phyloP scores from a whole-genome alignment of 31 red algal species.

The Asparagopsis taxiformis region DNA sequence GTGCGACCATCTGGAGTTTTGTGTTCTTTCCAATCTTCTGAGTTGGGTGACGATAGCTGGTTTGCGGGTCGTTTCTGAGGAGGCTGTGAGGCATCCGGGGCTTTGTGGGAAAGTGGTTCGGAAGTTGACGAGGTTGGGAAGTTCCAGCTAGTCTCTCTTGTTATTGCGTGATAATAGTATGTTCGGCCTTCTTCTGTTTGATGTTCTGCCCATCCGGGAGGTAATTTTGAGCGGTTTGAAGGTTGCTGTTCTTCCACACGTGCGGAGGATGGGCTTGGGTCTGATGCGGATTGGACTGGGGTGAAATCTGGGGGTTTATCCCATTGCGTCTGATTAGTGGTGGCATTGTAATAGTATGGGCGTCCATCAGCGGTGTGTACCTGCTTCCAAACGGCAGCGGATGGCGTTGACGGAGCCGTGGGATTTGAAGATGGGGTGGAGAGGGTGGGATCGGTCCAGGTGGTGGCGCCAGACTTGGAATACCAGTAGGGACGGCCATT shows the following conservation, averaged over 20 bases:
- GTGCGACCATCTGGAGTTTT: slow-evolving; percentile 55
- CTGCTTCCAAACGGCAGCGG: slow-evolving; percentile 30
- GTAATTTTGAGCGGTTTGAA: neutral
- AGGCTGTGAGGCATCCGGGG: neutral
- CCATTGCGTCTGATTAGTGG: slow-evolving; percentile 76
- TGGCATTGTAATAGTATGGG: slow-evolving; percentile 71
- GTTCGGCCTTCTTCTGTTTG: slow-evolving; percentile 40
- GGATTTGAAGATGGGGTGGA: slow-evolving; percentile 5
- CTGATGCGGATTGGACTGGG: neutral
- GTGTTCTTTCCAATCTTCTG: slow-evolving; percentile 60
- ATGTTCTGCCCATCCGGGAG: slow-evolving; percentile 43
- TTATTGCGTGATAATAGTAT: slow-evolving; percentile 65
- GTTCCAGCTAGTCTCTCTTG: slow-evolving; percentile 77
- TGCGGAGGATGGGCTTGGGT: neutral
- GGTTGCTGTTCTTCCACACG: neutral
- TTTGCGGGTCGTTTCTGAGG: neutral
- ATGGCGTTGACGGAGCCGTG: neutral
- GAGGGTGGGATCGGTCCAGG: slow-evolving; percentile 56
- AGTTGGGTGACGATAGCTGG: neutral
- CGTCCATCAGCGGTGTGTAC: slow-evolving; percentile 51
- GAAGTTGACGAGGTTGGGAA: slow-evolving; percentile 16
- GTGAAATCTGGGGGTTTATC: slow-evolving; percentile 43
- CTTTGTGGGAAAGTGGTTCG: neutral
- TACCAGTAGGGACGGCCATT: slow-evolving; percentile 76
- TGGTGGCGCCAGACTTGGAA: slow-evolving; percentile 45